Percentiles rank a stretch among this genome's conserved stretches.
Evolutionary conservation across 768 basidiomycete genomes (phyloP).

Genomic region (Agrocybe pediades): DNA sequence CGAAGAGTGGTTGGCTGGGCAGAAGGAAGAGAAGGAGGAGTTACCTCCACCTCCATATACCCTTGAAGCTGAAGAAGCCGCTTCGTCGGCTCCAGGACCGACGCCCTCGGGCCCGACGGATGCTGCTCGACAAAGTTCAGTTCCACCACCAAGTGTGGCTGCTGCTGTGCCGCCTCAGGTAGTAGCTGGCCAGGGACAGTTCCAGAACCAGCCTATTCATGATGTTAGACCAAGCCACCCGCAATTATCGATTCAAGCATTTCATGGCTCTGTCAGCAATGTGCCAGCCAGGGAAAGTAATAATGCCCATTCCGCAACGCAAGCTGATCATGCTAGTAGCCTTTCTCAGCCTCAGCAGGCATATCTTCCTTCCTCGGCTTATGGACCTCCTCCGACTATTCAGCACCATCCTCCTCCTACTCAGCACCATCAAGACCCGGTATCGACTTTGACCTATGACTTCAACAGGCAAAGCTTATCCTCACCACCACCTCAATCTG

Average conservation of each 20-base stretch:
- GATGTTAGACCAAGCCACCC: neutral
- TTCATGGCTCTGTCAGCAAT: neutral
- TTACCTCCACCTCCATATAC: slow-evolving; percentile 73
- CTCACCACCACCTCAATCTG: slow-evolving; percentile 2
- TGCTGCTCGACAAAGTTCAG: neutral
- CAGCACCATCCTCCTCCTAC: neutral
- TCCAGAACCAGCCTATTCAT: neutral
- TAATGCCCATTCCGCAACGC: neutral
- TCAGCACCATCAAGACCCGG: slow-evolving; percentile 23
- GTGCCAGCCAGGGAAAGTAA: neutral
- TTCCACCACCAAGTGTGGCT: neutral
- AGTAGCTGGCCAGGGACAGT: neutral
- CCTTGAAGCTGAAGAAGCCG: slow-evolving; percentile 44
- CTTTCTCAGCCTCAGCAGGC: neutral
- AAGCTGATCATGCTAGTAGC: neutral
- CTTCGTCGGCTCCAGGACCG: neutral
- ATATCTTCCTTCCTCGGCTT: neutral
- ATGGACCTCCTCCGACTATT: neutral
- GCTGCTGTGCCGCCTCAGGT: neutral
- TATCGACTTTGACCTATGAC: slow-evolving; percentile 35
- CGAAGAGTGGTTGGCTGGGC: slow-evolving; percentile 48
- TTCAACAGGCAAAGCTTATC: slow-evolving; percentile 40
- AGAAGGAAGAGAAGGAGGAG: slow-evolving; percentile 49
- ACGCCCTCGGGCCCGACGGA: neutral
- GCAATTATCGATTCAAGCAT: neutral